phyloP scores from a whole-genome alignment of 1,284 basidiomycete species.

The Malassezia japonica region DNA sequence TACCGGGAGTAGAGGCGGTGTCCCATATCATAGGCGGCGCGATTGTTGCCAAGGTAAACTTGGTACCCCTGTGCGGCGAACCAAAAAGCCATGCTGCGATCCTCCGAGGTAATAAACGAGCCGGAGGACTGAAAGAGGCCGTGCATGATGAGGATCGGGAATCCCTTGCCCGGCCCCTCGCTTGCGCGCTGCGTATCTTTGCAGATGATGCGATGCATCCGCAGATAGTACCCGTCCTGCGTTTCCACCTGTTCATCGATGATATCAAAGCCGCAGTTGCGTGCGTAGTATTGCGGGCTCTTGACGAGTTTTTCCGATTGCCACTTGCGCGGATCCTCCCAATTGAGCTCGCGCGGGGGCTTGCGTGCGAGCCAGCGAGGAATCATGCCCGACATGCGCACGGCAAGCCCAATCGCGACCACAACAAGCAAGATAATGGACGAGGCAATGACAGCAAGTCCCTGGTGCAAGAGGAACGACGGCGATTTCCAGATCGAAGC shows the following conservation, averaged over 20 bases:
- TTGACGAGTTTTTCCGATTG: slow-evolving; percentile 52
- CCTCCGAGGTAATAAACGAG: slow-evolving; percentile 58
- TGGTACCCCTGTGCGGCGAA: slow-evolving; percentile 56
- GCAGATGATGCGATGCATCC: slow-evolving; percentile 54
- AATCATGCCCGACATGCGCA: slow-evolving; percentile 23
- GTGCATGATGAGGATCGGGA: slow-evolving; percentile 58
- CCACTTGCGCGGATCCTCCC: slow-evolving; percentile 55
- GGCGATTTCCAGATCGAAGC: neutral
- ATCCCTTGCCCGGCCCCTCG: slow-evolving; percentile 52
- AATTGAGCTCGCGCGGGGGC: slow-evolving; percentile 28
- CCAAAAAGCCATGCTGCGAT: slow-evolving; percentile 59
- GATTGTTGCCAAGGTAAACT: slow-evolving; percentile 58
- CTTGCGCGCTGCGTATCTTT: slow-evolving; percentile 26
- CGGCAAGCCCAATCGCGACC: slow-evolving; percentile 49
- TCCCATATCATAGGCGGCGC: slow-evolving; percentile 59
- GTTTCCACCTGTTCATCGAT: slow-evolving; percentile 56
- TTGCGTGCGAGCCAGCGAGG: slow-evolving; percentile 15
- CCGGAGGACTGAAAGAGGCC: slow-evolving; percentile 60
- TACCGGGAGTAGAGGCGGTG: slow-evolving; percentile 52
- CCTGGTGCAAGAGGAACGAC: slow-evolving; percentile 51
- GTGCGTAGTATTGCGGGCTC: slow-evolving; percentile 56
- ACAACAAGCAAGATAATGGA: slow-evolving; percentile 53
- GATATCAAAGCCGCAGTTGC: slow-evolving; percentile 55
- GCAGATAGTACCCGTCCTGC: slow-evolving; percentile 56
- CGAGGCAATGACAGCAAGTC: slow-evolving; percentile 52